Evolutionary conservation across 441 rosid genomes (phyloP), one percentile per base, ranked within the genome.

Genomic region (Eutrema salsugineum): DNA sequence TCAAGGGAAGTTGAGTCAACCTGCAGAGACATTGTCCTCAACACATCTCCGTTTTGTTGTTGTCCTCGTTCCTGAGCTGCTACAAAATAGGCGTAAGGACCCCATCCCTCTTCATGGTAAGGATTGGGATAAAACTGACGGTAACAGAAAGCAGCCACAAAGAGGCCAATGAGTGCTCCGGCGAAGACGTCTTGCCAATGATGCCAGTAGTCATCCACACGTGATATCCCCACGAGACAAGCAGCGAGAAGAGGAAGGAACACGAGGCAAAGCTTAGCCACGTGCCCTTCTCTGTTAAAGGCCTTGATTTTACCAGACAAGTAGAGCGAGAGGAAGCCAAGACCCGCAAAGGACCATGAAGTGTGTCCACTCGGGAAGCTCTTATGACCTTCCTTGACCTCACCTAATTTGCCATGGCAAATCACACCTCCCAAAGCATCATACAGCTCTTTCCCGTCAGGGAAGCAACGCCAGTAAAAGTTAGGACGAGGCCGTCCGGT

Each of bases 111-210:
- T 1, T 84, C 89, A 6, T 80, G 72, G 76, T 87, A 79, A 42
- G 98, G 98, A 5, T 87, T 72, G 9, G 97, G 90, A 63, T 86
- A 93, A 67, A 89, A 93, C 70, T 91, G 97, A 50, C 79, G 81
- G 75, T 93, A 93, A 72, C 96, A 93, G 35, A 91, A 81, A 11
- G 83, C 44, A 2, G 98, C 75, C 5, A 91, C 85, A 28, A 81
- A 47, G 6, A 86, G 81, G 20, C 93, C 93, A 10, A 88, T 68
- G 30, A 88, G 75, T 71, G 78, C 89, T 42, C 88, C 91, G 1
- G 91, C 86, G 19, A 88, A 88, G 20, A 86, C 94, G 40, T 88
- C 91, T 54, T 83, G 85, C 94, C 94, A 88, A 7, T 88, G 94
- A 55, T 88, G 94, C 94, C 94, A 85, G 32, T 88, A 88, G 74